These are phyloP conservation scores for Gyromitra esculenta DNA, from an alignment of 2,329 filamentous ascomycete genomes.

Conservation along the genomic window DNA sequence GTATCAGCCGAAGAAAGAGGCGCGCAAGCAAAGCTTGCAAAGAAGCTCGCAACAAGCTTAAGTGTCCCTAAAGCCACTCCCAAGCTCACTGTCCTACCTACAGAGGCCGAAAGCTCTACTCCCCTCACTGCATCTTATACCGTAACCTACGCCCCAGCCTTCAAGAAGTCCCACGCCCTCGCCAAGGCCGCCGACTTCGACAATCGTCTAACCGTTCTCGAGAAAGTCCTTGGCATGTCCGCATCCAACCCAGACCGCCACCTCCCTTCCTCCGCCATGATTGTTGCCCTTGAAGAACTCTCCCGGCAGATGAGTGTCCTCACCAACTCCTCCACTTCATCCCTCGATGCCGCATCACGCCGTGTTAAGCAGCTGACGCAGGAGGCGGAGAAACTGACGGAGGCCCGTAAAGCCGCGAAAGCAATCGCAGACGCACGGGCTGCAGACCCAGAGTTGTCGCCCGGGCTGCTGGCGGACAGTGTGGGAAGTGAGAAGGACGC, in stretches of 20 bases:
- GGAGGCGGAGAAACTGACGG: constrained; percentile 77
- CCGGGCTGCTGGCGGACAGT: constrained; percentile 61
- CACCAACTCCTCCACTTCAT: constrained; percentile 75
- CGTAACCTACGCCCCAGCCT: constrained; percentile 71
- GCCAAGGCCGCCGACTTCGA: constrained; percentile 89
- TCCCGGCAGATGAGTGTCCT: constrained; percentile 82
- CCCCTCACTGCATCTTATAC: constrained; percentile 67
- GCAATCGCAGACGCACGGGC: constrained; percentile 69
- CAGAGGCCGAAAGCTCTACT: constrained; percentile 11
- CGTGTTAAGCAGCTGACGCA: constrained; percentile 75
- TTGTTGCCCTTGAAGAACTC: constrained; percentile 82
- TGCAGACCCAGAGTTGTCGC: constrained; percentile 59
- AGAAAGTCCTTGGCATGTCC: constrained; percentile 81
- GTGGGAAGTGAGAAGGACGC: constrained; percentile 73
- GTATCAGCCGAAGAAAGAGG: constrained; percentile 54
- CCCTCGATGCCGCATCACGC: constrained; percentile 76
- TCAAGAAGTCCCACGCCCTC: constrained; percentile 75
- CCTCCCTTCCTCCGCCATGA: constrained; percentile 71
- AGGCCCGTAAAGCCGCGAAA: constrained; percentile 71
- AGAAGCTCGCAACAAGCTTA: constrained; percentile 55
- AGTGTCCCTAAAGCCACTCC: constrained; percentile 38
- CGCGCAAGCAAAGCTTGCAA: constrained; percentile 57
- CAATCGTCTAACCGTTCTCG: constrained; percentile 77
- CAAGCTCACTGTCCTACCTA: constrained; percentile 40
- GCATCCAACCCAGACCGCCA: constrained; percentile 68